Conservation (phyloP, 805 yeast species). For the Blastobotrys chiropterorum region DNA sequence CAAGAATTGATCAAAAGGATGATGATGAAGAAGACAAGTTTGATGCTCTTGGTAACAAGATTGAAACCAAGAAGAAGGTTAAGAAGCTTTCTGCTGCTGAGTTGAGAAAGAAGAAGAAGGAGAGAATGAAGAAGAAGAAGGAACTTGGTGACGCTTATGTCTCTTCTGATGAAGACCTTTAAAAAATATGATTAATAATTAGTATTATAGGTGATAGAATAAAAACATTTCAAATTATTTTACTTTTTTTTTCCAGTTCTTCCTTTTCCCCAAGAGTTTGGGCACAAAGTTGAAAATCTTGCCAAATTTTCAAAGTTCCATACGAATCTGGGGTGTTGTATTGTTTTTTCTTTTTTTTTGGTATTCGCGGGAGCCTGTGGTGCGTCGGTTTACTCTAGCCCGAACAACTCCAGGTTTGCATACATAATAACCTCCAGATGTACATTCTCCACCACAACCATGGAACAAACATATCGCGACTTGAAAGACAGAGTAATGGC, state of each 20-base stretch:
- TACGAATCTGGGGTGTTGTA: too few relatives aligned
- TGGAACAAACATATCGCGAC: too few relatives aligned
- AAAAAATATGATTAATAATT: slow-evolving; percentile 29
- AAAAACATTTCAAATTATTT: too few relatives aligned
- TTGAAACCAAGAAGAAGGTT: slow-evolving; percentile 93
- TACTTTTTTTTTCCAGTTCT: too few relatives aligned
- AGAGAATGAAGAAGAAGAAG: slow-evolving; percentile 99
- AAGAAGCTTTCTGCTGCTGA: slow-evolving; percentile 97
- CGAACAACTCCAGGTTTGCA: too few relatives aligned
- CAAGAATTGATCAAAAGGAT: slow-evolving; percentile 96
- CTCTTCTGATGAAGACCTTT: slow-evolving; percentile 89
- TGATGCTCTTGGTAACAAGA: slow-evolving; percentile 99
- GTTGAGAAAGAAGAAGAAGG: slow-evolving; percentile 99
- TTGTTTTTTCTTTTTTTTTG: too few relatives aligned
- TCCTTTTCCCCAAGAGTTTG: neutral
- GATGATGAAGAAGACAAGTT: slow-evolving; percentile 97
- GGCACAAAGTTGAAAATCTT: too few relatives aligned
- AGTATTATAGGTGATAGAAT: too few relatives aligned
- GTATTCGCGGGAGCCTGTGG: too few relatives aligned
- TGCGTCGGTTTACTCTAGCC: too few relatives aligned
- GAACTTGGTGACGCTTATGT: slow-evolving; percentile 98
- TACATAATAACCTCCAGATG: neutral
- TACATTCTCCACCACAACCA: neutral
- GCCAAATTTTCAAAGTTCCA: too few relatives aligned
- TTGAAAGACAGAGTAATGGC: too few relatives aligned